Conservation (phyloP, 345 rosid species). For the Sonneratia alba region DNA sequence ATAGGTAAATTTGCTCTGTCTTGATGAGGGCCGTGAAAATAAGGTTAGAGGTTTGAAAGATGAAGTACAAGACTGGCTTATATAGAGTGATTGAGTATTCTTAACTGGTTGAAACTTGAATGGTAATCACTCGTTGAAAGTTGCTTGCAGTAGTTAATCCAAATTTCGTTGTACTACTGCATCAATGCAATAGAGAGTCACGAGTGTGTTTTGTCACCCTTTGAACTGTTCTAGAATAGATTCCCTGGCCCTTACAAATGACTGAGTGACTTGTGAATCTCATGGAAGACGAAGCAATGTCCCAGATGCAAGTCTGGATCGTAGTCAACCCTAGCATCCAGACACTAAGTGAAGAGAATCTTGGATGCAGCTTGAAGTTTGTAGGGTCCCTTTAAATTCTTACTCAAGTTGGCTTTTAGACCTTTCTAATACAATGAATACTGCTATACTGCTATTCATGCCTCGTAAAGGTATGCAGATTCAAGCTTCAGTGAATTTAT, state of each 20-base stretch:
- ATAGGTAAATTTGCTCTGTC: neutral
- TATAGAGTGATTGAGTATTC: neutral
- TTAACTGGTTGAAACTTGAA: neutral
- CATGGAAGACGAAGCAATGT: neutral
- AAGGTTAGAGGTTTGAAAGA: neutral
- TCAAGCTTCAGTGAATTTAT: neutral
- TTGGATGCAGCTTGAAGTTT: neutral
- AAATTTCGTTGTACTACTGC: neutral
- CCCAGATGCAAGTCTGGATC: neutral
- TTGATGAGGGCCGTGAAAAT: neutral
- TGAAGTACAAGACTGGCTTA: neutral
- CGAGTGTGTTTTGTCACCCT: neutral
- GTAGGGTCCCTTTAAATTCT: neutral
- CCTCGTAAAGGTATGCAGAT: neutral
- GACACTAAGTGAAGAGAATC: neutral
- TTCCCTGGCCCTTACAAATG: neutral
- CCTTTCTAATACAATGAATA: neutral
- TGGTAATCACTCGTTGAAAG: neutral
- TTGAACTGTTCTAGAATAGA: neutral
- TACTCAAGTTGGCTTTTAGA: neutral
- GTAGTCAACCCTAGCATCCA: neutral
- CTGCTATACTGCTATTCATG: too few relatives aligned
- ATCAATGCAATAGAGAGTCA: neutral
- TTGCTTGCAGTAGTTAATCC: neutral
- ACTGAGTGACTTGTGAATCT: neutral